phyloP scores from a whole-genome alignment of 495 filamentous ascomycete genomes.

The Aspergillus saccharolyticus region DNA sequence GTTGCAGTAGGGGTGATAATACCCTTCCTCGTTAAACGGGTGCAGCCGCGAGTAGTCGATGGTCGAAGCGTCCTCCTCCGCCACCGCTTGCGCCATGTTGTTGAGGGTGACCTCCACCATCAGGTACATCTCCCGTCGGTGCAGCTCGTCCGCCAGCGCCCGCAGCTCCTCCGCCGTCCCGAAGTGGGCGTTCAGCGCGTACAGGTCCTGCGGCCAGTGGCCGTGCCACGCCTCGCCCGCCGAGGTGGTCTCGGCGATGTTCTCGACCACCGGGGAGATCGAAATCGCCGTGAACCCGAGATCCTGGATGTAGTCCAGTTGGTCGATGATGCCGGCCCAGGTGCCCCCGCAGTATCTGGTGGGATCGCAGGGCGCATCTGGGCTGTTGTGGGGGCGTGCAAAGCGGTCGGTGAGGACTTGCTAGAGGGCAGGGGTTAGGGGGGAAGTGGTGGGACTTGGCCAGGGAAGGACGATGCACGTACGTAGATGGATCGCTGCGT shows the following conservation, averaged over 20 bases:
- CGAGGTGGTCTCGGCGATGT: conserved; percentile 43
- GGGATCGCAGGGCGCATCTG: conserved; percentile 45
- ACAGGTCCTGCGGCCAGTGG: conserved; percentile 26
- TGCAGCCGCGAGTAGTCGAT: conserved; percentile 53
- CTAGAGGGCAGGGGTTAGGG: neutral
- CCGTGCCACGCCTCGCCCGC: conserved; percentile 44
- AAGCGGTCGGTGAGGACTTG: conserved; percentile 56
- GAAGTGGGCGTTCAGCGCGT: conserved; percentile 24
- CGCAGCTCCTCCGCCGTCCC: conserved; percentile 22
- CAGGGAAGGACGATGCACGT: neutral
- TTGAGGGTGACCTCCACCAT: conserved; percentile 70
- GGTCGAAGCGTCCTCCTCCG: conserved; percentile 14
- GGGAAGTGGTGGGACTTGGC: neutral
- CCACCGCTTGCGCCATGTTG: conserved; percentile 55
- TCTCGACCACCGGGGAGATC: conserved; percentile 64
- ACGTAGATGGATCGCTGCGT: neutral
- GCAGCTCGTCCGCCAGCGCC: conserved; percentile 18
- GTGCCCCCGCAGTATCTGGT: conserved; percentile 64
- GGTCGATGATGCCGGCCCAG: conserved; percentile 58
- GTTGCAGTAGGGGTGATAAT: conserved; percentile 56
- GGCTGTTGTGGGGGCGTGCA: conserved; percentile 48
- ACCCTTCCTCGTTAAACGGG: conserved; percentile 54
- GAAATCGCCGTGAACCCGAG: conserved; percentile 72
- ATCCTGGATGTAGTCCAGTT: conserved; percentile 46
- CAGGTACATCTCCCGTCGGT: conserved; percentile 42